phyloP scores from a whole-genome alignment of 2,329 filamentous ascomycete species.

The Aureobasidium sp. region DNA sequence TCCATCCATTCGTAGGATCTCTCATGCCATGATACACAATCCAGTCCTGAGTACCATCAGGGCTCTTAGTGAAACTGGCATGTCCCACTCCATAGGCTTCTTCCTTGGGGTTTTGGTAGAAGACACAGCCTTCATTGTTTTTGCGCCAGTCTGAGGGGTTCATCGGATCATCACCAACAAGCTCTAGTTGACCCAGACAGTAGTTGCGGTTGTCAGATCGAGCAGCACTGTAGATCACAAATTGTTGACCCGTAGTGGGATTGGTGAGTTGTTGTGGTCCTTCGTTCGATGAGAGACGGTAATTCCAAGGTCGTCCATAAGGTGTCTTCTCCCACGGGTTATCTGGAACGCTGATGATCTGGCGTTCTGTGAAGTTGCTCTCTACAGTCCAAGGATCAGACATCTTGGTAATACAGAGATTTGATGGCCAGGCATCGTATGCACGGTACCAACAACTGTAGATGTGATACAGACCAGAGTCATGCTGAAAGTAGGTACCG shows the following conservation, averaged over 20 bases:
- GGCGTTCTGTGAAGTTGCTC: slow-evolving; percentile 37
- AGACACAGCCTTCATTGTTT: slow-evolving; percentile 38
- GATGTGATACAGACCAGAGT: slow-evolving; percentile 31
- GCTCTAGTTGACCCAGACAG: slow-evolving; percentile 43
- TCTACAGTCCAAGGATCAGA: slow-evolving; percentile 40
- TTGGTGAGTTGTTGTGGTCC: slow-evolving; percentile 43
- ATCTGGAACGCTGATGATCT: slow-evolving; percentile 38
- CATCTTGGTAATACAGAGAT: slow-evolving; percentile 45
- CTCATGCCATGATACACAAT: slow-evolving; percentile 47
- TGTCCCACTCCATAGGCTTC: slow-evolving; percentile 42
- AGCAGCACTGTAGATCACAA: slow-evolving; percentile 42
- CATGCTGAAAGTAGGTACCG: slow-evolving; percentile 43
- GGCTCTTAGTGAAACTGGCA: slow-evolving; percentile 42
- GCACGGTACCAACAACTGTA: slow-evolving; percentile 35
- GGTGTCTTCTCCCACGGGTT: slow-evolving; percentile 46
- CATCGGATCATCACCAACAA: slow-evolving; percentile 42
- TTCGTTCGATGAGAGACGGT: slow-evolving; percentile 42
- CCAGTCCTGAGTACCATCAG: slow-evolving; percentile 40
- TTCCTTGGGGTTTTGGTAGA: slow-evolving; percentile 40
- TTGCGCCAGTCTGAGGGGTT: slow-evolving; percentile 41
- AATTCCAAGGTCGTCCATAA: slow-evolving; percentile 38
- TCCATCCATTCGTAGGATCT: slow-evolving; percentile 40
- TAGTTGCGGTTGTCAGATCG: slow-evolving; percentile 46
- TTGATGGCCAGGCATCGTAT: slow-evolving; percentile 43
- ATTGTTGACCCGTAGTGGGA: slow-evolving; percentile 37